A percentile compares a stretch with the other conserved stretches of the same genome.
Conservation (phyloP, 75 land plant species). For the Chamaecyparis obtusa region DNA sequence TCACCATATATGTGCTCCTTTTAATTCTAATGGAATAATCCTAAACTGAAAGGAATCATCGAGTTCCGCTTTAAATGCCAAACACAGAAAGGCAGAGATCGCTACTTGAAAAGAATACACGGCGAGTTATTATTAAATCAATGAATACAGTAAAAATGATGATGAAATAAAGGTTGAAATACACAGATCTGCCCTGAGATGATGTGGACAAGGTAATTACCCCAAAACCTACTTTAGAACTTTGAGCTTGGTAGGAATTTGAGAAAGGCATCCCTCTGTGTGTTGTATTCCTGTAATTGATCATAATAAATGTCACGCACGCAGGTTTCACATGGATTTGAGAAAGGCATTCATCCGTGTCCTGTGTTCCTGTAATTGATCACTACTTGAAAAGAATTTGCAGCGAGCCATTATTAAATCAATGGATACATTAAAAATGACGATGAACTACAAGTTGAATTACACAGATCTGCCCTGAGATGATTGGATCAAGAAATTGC, state of each 20-base stretch:
- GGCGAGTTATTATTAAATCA: no score
- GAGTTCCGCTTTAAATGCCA: neutral
- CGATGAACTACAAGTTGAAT: neutral
- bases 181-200: neutral
- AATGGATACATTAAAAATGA: neutral
- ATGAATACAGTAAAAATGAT: neutral
- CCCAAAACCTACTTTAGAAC: neutral
- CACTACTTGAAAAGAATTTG: neutral
- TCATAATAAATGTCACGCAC: conserved; percentile 93
- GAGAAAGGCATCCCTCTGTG: conserved; percentile 5
- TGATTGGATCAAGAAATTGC: neutral
- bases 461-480: neutral
- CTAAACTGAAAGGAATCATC: neutral
- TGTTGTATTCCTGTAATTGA: conserved; percentile 63
- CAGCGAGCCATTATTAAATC: neutral
- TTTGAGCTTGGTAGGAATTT: neutral
- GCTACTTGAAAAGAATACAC: neutral
- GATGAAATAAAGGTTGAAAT: neutral
- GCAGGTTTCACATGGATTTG: conserved; percentile 57
- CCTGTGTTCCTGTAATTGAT: conserved; percentile 66
- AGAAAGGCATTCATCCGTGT: neutral
- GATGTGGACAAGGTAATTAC: neutral
- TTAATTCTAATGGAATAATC: no score
- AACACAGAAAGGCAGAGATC: neutral
- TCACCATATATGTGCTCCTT: no score